phyloP scores from a whole-genome alignment of 2,329 filamentous ascomycete species.

The Colletotrichum trifolii region DNA sequence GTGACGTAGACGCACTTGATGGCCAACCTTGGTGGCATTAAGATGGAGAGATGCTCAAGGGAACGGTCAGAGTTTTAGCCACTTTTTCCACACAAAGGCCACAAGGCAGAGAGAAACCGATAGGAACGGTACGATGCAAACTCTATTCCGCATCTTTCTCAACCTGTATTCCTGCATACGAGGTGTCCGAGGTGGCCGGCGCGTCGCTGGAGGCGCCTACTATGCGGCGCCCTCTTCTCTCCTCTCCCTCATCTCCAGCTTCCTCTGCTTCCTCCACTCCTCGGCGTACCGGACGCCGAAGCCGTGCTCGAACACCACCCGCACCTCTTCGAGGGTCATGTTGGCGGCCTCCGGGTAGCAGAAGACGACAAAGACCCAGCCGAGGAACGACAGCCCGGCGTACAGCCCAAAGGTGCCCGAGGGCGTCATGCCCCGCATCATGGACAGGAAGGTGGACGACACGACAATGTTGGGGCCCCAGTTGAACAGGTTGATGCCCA shows the following conservation, averaged over 20 bases:
- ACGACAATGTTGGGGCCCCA: constrained; percentile 63
- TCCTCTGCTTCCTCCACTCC: constrained; percentile 49
- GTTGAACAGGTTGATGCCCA: constrained; percentile 58
- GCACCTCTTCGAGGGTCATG: constrained; percentile 65
- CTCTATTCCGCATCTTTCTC: too few species aligned
- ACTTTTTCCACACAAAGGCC: too few species aligned
- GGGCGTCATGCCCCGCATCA: constrained; percentile 60
- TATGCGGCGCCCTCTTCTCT: not conserved
- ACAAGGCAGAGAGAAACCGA: too few species aligned
- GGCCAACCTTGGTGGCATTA: too few species aligned
- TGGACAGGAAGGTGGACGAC: constrained; percentile 59
- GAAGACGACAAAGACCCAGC: constrained; percentile 59
- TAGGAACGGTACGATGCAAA: too few species aligned
- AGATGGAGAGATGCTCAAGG: too few species aligned
- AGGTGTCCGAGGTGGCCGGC: too few species aligned
- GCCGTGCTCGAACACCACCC: constrained; percentile 60
- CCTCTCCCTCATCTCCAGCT: constrained; percentile 24
- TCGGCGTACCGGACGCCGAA: constrained; percentile 57
- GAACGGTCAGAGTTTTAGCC: too few species aligned
- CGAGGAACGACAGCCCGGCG: constrained; percentile 58
- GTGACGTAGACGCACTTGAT: too few species aligned
- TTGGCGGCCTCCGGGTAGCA: constrained; percentile 66
- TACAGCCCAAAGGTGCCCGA: constrained; percentile 65
- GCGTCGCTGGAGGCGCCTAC: not conserved
- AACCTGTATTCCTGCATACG: too few species aligned